Conservation (phyloP, 2,329 filamentous ascomycete genomes). For the Blastomyces parvus region DNA sequence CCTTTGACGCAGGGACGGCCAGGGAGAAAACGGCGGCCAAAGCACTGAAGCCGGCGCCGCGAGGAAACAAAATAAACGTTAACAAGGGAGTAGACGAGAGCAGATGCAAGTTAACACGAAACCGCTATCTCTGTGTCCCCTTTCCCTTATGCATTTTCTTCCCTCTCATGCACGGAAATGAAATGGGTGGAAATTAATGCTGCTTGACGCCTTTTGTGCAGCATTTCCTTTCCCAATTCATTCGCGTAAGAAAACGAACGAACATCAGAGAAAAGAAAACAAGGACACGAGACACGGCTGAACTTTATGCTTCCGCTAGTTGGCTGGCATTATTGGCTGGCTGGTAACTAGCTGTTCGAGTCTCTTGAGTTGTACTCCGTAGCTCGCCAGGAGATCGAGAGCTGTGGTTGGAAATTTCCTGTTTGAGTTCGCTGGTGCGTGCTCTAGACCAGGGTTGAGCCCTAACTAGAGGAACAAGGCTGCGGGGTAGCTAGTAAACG, state of each 20-base stretch:
- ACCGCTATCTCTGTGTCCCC: background rate
- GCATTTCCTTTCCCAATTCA: background rate
- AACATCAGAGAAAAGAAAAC: background rate
- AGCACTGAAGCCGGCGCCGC: background rate
- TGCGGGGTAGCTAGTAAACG: no score
- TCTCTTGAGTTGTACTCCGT: no score
- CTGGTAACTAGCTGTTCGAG: background rate
- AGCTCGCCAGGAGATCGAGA: background rate
- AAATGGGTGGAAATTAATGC: background rate
- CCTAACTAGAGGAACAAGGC: no score
- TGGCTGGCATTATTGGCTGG: background rate
- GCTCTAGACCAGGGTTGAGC: background rate
- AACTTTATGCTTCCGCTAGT: no score
- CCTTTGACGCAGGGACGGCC: background rate
- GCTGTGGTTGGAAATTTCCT: background rate
- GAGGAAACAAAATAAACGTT: background rate
- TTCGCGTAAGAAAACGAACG: background rate
- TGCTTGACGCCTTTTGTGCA: background rate
- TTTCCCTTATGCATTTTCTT: background rate
- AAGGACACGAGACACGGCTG: background rate
- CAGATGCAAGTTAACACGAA: background rate
- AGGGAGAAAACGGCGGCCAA: background rate
- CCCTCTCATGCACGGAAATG: constrained; percentile 1
- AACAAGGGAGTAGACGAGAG: background rate
- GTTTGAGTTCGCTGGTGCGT: background rate